phyloP scores from a whole-genome alignment of 1,284 basidiomycete species.

The Pseudozyma hubeiensis region DNA sequence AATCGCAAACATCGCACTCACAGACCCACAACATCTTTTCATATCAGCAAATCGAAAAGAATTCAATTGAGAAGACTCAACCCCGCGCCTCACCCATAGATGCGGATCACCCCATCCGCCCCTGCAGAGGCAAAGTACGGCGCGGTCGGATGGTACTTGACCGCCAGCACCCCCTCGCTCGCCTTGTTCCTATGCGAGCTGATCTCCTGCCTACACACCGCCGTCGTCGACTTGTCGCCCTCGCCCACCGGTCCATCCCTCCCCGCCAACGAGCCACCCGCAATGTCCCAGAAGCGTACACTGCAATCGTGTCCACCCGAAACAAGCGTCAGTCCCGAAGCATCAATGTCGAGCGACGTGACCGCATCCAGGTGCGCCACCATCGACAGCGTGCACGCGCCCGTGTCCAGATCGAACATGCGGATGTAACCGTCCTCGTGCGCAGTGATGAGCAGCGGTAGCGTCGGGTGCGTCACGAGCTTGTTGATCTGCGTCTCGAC shows the following conservation, averaged over 20 bases:
- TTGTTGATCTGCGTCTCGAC: conserved; percentile 85
- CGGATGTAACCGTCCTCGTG: conserved; percentile 94
- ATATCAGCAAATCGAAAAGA: no score
- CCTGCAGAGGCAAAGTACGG: conserved; percentile 92
- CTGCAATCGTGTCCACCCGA: conserved; percentile 94
- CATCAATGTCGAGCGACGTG: conserved; percentile 88
- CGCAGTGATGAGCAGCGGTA: conserved; percentile 86
- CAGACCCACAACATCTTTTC: no score
- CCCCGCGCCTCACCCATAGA: conserved; percentile 71
- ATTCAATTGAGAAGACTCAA: no score
- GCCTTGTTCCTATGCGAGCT: conserved; percentile 82
- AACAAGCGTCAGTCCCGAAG: conserved; percentile 84
- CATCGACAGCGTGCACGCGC: conserved; percentile 87
- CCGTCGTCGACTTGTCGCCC: conserved; percentile 54
- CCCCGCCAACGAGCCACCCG: conserved; percentile 69
- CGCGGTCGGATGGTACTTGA: conserved; percentile 84
- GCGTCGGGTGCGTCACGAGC: conserved; percentile 89
- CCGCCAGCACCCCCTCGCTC: conserved; percentile 88
- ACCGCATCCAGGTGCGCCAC: conserved; percentile 90
- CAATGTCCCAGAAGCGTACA: conserved; percentile 92
- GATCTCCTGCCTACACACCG: conserved; percentile 86
- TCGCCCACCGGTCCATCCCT: conserved; percentile 12
- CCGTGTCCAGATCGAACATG: conserved; percentile 84
- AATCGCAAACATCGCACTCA: no score
- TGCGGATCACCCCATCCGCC: conserved; percentile 91